phyloP scores from a whole-genome alignment of 768 basidiomycete species.

The Agrocybe pediades region DNA sequence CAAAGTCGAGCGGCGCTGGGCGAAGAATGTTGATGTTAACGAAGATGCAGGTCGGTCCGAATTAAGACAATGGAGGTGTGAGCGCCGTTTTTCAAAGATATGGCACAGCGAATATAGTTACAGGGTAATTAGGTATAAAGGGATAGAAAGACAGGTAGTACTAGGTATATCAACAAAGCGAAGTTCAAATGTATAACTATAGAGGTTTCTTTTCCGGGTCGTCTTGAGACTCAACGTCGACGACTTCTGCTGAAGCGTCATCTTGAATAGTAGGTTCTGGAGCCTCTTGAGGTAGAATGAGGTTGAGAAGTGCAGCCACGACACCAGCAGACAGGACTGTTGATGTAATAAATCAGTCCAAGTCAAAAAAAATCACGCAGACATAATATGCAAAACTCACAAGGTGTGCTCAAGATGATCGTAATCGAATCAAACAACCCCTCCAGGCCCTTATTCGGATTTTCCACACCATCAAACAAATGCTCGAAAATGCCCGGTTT shows the following conservation, averaged over 20 bases:
- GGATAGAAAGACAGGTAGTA: background rate
- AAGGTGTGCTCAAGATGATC: constrained; percentile 80
- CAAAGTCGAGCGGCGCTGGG: no score
- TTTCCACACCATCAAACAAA: constrained; percentile 64
- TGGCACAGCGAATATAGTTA: no score
- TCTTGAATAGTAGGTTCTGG: constrained; percentile 21
- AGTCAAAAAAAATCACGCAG: background rate
- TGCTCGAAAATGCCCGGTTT: constrained; percentile 65
- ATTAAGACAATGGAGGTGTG: no score
- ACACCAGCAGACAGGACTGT: constrained; percentile 45
- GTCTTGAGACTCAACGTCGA: constrained; percentile 31
- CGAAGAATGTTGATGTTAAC: no score
- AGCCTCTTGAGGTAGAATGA: constrained; percentile 47
- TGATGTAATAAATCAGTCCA: background rate
- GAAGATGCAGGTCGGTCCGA: no score
- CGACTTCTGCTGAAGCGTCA: constrained; percentile 20
- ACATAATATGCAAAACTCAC: constrained; percentile 45
- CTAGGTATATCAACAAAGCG: no score
- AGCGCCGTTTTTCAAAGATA: no score
- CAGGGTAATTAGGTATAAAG: no score
- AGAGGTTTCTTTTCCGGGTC: no score
- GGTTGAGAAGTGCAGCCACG: constrained; percentile 58
- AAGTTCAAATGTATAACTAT: constrained; percentile 73
- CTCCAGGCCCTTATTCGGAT: constrained; percentile 54
- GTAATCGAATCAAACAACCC: constrained; percentile 79